Conservation (phyloP, 345 rosid genomes). For the Nephelium lappaceum region DNA sequence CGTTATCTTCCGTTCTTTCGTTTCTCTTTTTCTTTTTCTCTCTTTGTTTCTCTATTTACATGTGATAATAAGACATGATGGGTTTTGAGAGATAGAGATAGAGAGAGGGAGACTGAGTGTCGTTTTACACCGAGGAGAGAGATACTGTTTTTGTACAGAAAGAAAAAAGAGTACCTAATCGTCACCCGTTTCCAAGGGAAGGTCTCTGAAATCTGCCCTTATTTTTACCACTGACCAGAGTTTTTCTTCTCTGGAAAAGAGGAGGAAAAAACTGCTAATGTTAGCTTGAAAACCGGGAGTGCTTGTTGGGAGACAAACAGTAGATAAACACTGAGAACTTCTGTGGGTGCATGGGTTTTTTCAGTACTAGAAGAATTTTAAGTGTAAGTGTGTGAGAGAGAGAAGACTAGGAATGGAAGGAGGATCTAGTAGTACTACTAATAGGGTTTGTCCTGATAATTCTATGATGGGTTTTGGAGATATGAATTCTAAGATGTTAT, state of each 20-base stretch:
- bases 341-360: neutral
- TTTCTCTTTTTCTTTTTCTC: neutral
- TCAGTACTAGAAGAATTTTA: neutral
- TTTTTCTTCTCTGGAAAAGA: constrained; percentile 25
- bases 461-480: constrained; percentile 39
- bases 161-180: neutral
- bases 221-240: constrained; percentile 21
- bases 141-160: constrained; percentile 7
- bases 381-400: neutral
- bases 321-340: neutral
- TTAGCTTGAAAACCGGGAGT: constrained; percentile 41
- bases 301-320: constrained; percentile 14
- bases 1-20: constrained; percentile 14
- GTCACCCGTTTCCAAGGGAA: constrained; percentile 13
- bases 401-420: constrained; percentile 37
- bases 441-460: constrained; percentile 8
- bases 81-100: neutral
- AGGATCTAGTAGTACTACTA: constrained; percentile 30
- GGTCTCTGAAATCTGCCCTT: constrained; percentile 6
- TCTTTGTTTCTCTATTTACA: neutral
- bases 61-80: neutral
- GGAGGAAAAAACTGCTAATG: constrained; percentile 15
- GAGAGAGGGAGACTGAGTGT: neutral
- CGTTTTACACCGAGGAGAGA: neutral
- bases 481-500: constrained; percentile 17